Conservation (phyloP, 2,329 filamentous ascomycete species). For the Byssoonygena ceratinophila region DNA sequence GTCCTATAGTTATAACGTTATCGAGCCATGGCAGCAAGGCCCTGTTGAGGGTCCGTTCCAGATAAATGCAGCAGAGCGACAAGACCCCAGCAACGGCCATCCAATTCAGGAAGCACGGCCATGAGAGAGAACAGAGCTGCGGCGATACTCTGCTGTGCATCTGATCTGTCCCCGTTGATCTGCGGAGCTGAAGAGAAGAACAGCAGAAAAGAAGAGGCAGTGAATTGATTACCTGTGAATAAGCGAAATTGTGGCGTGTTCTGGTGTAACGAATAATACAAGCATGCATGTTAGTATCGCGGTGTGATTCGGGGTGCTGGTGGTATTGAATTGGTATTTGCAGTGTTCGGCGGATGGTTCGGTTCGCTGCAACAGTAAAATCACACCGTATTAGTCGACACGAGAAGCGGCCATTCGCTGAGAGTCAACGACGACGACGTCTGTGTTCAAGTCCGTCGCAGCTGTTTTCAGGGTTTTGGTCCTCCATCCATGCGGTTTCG, state of each 20-base stretch:
- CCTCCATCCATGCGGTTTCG: too few relatives aligned
- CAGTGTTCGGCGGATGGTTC: neutral
- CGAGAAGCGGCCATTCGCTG: neutral
- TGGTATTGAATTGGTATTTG: neutral
- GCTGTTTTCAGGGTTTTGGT: too few relatives aligned
- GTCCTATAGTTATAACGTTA: too few relatives aligned
- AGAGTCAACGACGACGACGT: neutral
- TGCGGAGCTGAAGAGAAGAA: neutral
- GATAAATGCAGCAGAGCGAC: too few relatives aligned
- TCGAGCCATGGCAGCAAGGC: too few relatives aligned
- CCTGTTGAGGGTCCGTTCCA: too few relatives aligned
- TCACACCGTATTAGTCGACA: neutral
- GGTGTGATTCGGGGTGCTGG: neutral
- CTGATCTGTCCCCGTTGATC: too few relatives aligned
- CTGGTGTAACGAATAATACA: neutral
- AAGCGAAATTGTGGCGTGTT: neutral
- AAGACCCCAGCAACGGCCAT: too few relatives aligned
- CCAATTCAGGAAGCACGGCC: too few relatives aligned
- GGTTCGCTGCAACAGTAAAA: conserved; percentile 1
- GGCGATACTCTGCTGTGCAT: too few relatives aligned
- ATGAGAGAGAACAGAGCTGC: too few relatives aligned
- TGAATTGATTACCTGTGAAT: too few relatives aligned
- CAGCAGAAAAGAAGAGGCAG: neutral
- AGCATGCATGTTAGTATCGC: neutral
- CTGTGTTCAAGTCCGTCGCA: neutral